Evolutionary conservation across 2,329 filamentous ascomycete genomes (phyloP).

Genomic region (Fusarium sp.): DNA sequence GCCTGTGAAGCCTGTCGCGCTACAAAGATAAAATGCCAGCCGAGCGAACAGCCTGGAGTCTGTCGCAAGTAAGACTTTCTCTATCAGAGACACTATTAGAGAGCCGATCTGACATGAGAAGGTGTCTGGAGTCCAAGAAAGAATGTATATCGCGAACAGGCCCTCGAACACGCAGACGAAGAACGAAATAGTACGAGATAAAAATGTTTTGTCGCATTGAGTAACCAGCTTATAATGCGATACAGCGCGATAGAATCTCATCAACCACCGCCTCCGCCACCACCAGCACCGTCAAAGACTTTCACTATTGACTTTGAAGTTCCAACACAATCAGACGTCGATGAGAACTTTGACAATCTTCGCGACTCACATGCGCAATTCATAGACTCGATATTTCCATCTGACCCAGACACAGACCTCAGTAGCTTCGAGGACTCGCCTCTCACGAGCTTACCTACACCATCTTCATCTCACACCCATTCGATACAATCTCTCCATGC

Average conservation of each 20-base stretch:
- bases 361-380: conserved; percentile 57
- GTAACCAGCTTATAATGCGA: neutral
- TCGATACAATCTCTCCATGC: conserved; percentile 57
- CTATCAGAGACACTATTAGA: neutral
- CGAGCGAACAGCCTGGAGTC: conserved; percentile 60
- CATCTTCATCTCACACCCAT: conserved; percentile 49
- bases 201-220: neutral
- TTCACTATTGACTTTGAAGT: conserved; percentile 67
- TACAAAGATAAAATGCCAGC: conserved; percentile 66
- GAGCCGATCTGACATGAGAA: conserved; percentile 42
- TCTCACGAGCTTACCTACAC: conserved; percentile 43
- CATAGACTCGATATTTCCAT: conserved; percentile 57
- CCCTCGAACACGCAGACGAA: conserved; percentile 62
- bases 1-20: conserved; percentile 67
- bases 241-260: conserved; percentile 38
- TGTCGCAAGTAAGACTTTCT: conserved; percentile 62
- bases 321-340: conserved; percentile 54
- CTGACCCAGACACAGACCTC: conserved; percentile 41
- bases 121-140: conserved; percentile 64
- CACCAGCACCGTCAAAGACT: conserved; percentile 59
- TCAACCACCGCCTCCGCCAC: conserved; percentile 44
- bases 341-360: conserved; percentile 57
- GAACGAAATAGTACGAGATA: conserved; percentile 55
- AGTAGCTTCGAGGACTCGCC: conserved; percentile 37
- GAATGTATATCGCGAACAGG: conserved; percentile 66